Evolutionary conservation across 2,329 filamentous ascomycete species (phyloP).

Genomic region (Aspergillus ibericus): DNA sequence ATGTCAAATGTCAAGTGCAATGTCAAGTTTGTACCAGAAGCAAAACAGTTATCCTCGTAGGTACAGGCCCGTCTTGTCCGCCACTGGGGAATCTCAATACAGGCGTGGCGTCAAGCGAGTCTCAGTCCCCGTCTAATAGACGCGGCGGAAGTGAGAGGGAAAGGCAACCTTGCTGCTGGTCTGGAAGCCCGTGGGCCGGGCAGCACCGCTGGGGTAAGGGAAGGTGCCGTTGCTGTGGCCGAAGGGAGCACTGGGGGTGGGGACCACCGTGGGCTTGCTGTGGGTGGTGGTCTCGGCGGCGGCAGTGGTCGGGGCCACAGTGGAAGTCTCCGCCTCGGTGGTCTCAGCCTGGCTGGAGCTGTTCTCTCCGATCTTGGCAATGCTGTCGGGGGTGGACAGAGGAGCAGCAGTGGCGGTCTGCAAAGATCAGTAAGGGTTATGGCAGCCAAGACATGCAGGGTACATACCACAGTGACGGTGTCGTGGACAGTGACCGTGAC

Average conservation of each 20-base stretch:
- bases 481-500: slow-evolving; percentile 35
- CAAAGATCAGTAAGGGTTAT: neutral
- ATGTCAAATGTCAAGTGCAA: too few relatives aligned
- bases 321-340: slow-evolving; percentile 1
- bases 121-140: slow-evolving; percentile 19
- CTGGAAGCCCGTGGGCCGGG: slow-evolving; percentile 31
- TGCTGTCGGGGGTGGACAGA: slow-evolving; percentile 10
- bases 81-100: slow-evolving; percentile 20
- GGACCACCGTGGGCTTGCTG: slow-evolving; percentile 12
- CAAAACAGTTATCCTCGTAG: slow-evolving; percentile 21
- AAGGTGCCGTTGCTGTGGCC: slow-evolving; percentile 20
- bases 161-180: slow-evolving; percentile 28
- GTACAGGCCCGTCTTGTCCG: slow-evolving; percentile 23
- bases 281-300: slow-evolving; percentile 6
- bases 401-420: slow-evolving; percentile 14
- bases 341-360: neutral
- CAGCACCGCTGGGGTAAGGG: slow-evolving; percentile 17
- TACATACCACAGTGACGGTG: slow-evolving; percentile 39
- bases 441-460: neutral
- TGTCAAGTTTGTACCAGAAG: slow-evolving; percentile 22
- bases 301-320: slow-evolving; percentile 1
- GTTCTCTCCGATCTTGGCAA: neutral
- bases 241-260: slow-evolving; percentile 13
- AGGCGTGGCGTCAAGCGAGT: slow-evolving; percentile 10
- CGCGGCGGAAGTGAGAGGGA: slow-evolving; percentile 29